Conservation (phyloP, 2,329 filamentous ascomycete species). For the Fusarium redolens region DNA sequence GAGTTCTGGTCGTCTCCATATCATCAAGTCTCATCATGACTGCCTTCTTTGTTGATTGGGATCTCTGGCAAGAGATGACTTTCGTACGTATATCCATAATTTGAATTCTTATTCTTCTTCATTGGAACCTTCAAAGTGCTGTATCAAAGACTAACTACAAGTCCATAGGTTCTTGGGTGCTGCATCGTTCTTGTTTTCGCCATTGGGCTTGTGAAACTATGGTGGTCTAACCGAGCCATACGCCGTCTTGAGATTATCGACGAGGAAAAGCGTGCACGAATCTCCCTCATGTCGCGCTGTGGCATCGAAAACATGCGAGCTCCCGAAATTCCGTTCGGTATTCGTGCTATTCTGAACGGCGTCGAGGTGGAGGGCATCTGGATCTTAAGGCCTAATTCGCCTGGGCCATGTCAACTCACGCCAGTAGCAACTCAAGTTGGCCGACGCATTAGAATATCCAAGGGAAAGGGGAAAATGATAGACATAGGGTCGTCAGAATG, state of each 20-base stretch:
- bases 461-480: constrained; percentile 39
- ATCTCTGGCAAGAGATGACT: constrained; percentile 89
- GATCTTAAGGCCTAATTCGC: constrained; percentile 67
- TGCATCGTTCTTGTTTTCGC: constrained; percentile 77
- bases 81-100: constrained; percentile 71
- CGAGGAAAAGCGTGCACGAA: constrained; percentile 69
- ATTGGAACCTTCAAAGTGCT: neutral
- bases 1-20: constrained; percentile 1
- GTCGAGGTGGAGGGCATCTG: constrained; percentile 88
- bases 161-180: constrained; percentile 73
- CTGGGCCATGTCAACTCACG: constrained; percentile 42
- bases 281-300: constrained; percentile 65
- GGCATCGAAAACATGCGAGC: constrained; percentile 55
- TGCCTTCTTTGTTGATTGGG: constrained; percentile 76
- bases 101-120: neutral
- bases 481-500: constrained; percentile 8
- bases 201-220: constrained; percentile 75
- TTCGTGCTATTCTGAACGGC: constrained; percentile 85
- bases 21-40: constrained; percentile 42
- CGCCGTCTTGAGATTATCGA: constrained; percentile 72
- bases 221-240: constrained; percentile 66
- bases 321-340: constrained; percentile 83
- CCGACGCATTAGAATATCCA: constrained; percentile 17
- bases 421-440: constrained; percentile 43
- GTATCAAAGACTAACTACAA: constrained; percentile 1